phyloP scores from a whole-genome alignment of 2,329 filamentous ascomycete species.

The Orbilia quercus region DNA sequence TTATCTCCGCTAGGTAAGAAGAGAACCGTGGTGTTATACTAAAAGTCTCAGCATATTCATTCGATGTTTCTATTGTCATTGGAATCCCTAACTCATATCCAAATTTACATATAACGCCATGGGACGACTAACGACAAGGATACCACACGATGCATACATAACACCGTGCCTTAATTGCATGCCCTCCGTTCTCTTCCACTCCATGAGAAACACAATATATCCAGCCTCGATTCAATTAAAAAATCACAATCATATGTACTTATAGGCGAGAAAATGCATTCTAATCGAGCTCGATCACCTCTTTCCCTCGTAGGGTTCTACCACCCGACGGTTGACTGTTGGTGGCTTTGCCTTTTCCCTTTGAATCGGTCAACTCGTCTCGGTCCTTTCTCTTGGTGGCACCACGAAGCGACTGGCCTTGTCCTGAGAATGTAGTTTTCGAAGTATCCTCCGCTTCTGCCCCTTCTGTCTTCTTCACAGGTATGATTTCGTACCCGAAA shows the following conservation, averaged over 20 bases:
- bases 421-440: slow-evolving; percentile 37
- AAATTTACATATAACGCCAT: slow-evolving; percentile 25
- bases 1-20: too few relatives aligned
- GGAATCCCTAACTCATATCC: too few relatives aligned
- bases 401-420: slow-evolving; percentile 35
- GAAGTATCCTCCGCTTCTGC: slow-evolving; percentile 1
- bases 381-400: slow-evolving; percentile 44
- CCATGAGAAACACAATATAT: slow-evolving; percentile 5
- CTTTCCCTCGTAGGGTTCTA: slow-evolving; percentile 45
- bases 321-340: slow-evolving; percentile 21
- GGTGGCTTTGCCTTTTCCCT: slow-evolving; percentile 50
- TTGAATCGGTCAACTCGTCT: slow-evolving; percentile 46
- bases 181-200: slow-evolving; percentile 17
- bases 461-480: slow-evolving; percentile 74
- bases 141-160: slow-evolving; percentile 18
- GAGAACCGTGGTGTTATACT: too few relatives aligned
- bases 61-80: too few relatives aligned
- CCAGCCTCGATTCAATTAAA: too few relatives aligned
- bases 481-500: slow-evolving; percentile 94
- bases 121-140: slow-evolving; percentile 11
- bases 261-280: too few relatives aligned
- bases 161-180: slow-evolving; percentile 26
- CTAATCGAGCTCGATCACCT: slow-evolving; percentile 50
- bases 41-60: too few relatives aligned
- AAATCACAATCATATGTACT: too few relatives aligned